Conservation (phyloP, 2,329 filamentous ascomycete genomes). For the Cadophora sp. region DNA sequence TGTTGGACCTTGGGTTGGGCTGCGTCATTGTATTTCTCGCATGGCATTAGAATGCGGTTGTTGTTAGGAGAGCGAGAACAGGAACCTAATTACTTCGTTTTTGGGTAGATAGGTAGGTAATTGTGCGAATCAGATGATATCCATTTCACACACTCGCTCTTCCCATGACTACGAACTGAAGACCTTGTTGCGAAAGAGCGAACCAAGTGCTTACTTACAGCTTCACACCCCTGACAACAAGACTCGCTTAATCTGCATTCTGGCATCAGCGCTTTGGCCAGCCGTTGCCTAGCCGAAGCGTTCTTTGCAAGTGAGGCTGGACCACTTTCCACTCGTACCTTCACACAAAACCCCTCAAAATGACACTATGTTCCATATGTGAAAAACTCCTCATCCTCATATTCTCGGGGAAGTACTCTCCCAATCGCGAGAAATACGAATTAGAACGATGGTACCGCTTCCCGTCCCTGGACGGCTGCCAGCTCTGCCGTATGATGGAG, state of each 20-base stretch:
- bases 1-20: neutral
- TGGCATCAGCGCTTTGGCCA: neutral
- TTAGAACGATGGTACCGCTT: neutral
- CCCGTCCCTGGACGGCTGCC: neutral
- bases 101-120: slow-evolving; percentile 1
- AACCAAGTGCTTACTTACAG: neutral
- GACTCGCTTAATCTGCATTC: neutral
- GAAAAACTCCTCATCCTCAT: neutral
- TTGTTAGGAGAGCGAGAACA: neutral
- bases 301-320: no score
- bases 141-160: neutral
- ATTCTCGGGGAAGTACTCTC: neutral
- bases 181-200: neutral
- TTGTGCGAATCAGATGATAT: neutral
- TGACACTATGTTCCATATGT: neutral
- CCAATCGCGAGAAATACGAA: neutral
- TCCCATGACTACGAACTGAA: no score
- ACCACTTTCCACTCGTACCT: neutral
- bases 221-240: neutral
- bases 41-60: neutral
- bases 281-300: neutral
- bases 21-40: neutral
- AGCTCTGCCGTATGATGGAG: neutral
- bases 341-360: neutral
- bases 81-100: neutral